Conservation (phyloP, 2,329 filamentous ascomycete genomes). For the Nemania bipapillata region DNA sequence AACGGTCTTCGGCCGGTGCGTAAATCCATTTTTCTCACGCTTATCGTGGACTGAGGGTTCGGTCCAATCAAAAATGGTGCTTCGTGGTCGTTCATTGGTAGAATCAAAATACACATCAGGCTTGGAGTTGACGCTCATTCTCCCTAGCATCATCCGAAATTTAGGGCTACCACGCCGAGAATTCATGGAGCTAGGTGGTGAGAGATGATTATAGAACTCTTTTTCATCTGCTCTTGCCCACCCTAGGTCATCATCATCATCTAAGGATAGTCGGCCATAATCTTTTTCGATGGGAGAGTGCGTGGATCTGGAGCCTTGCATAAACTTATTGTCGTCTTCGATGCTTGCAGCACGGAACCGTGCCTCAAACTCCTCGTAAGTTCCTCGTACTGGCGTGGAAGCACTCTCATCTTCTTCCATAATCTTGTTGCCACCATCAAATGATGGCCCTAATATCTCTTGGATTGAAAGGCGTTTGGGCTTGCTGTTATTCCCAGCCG, state of each 20-base stretch:
- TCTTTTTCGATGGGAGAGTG: conserved; percentile 55
- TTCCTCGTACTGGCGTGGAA: conserved; percentile 62
- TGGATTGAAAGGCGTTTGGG: conserved; percentile 68
- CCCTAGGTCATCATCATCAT: conserved; percentile 72
- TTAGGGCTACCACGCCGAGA: conserved; percentile 64
- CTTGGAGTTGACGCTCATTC: conserved; percentile 61
- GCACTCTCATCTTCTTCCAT: conserved; percentile 71
- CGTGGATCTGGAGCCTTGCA: conserved; percentile 44
- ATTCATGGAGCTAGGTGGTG: conserved; percentile 68
- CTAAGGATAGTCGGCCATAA: conserved; percentile 65
- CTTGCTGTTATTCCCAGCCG: conserved; percentile 61
- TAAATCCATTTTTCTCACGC: conserved; percentile 66
- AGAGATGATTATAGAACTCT: conserved; percentile 65
- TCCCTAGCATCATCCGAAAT: conserved; percentile 65
- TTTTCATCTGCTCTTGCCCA: conserved; percentile 70
- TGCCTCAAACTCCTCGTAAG: conserved; percentile 49
- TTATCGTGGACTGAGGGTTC: conserved; percentile 73
- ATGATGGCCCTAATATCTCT: conserved; percentile 66
- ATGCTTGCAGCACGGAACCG: conserved; percentile 42
- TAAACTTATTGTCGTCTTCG: conserved; percentile 42
- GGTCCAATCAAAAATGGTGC: conserved; percentile 82
- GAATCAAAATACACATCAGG: conserved; percentile 52
- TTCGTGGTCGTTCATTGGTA: conserved; percentile 64
- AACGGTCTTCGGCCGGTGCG: conserved; percentile 76
- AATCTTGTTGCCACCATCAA: conserved; percentile 67